A percentile compares a stretch with the other conserved stretches of the same genome.
phyloP scores from a whole-genome alignment of 192 early-diverging fungal genomes.

The Rhizophagus sp. region DNA sequence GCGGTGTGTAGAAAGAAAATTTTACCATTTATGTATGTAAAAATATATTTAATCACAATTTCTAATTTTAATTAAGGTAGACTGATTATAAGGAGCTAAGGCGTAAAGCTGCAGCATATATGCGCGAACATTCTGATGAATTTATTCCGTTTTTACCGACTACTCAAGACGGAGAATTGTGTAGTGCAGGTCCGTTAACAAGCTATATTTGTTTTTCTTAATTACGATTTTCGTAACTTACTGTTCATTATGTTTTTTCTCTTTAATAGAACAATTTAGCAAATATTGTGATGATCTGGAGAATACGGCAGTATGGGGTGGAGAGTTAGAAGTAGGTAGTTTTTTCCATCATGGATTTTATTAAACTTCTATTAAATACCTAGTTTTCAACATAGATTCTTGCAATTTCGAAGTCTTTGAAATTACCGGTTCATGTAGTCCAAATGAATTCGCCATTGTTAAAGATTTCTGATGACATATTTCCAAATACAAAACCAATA shows the following conservation, averaged over 20 bases:
- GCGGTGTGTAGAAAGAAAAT: slow-evolving; percentile 32
- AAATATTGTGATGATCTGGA: slow-evolving; percentile 79
- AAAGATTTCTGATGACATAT: slow-evolving; percentile 77
- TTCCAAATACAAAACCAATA: slow-evolving; percentile 55
- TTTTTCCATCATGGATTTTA: neutral
- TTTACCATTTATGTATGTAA: neutral
- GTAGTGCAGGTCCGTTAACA: slow-evolving; percentile 45
- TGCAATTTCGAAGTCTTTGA: slow-evolving; percentile 72
- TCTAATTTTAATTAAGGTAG: slow-evolving; percentile 23
- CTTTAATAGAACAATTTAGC: slow-evolving; percentile 63
- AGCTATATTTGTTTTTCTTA: neutral
- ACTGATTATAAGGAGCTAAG: slow-evolving; percentile 67
- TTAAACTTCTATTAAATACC: too few species aligned
- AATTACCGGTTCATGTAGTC: slow-evolving; percentile 82
- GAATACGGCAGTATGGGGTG: slow-evolving; percentile 88
- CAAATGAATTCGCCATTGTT: slow-evolving; percentile 80
- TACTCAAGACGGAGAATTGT: slow-evolving; percentile 79
- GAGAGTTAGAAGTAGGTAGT: slow-evolving; percentile 77
- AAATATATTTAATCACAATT: neutral
- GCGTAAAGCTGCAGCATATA: slow-evolving; percentile 72
- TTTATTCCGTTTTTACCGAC: slow-evolving; percentile 84
- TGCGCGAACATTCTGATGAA: slow-evolving; percentile 80
- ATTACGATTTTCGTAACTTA: neutral
- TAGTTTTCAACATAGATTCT: slow-evolving; percentile 54
- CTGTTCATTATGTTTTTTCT: neutral